These are phyloP conservation scores for Allantophomopsis lycopodina DNA, from an alignment of 2,329 filamentous ascomycete species.

Conservation along the genomic window DNA sequence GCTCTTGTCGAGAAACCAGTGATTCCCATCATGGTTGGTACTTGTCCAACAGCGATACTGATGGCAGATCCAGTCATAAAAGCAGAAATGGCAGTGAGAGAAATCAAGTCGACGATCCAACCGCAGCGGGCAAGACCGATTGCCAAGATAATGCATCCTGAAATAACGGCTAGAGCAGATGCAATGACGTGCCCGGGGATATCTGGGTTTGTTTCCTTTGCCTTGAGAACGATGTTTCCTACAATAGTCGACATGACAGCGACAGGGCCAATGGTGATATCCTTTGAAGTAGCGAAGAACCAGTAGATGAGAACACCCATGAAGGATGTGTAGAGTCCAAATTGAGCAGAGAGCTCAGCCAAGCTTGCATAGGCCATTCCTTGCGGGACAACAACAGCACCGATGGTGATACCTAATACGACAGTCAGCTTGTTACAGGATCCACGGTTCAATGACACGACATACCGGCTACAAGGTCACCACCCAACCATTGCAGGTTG, in stretches of 20 bases:
- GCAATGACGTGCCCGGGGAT: constrained; percentile 55
- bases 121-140: constrained; percentile 71
- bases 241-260: constrained; percentile 90
- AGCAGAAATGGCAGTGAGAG: constrained; percentile 76
- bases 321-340: constrained; percentile 87
- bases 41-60: constrained; percentile 74
- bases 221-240: constrained; percentile 63
- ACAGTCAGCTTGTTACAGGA: background rate
- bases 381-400: constrained; percentile 78
- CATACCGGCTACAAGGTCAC: constrained; percentile 79
- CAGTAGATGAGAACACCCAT: constrained; percentile 93
- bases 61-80: constrained; percentile 97
- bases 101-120: constrained; percentile 88
- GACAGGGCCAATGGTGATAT: constrained; percentile 94
- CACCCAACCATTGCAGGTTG: constrained; percentile 77
- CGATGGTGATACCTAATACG: constrained; percentile 48
- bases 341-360: constrained; percentile 68
- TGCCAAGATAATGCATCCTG: constrained; percentile 62
- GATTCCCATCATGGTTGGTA: constrained; percentile 72
- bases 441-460: constrained; percentile 2
- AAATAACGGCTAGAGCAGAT: constrained; percentile 63
- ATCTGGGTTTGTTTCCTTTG: constrained; percentile 40
- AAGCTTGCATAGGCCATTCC: constrained; percentile 90
- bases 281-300: constrained; percentile 96
- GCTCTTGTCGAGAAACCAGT: constrained; percentile 52